These are phyloP conservation scores for Paramecium sonneborni DNA, from an alignment of 73 alveolate genomes.

Conservation along the genomic window DNA sequence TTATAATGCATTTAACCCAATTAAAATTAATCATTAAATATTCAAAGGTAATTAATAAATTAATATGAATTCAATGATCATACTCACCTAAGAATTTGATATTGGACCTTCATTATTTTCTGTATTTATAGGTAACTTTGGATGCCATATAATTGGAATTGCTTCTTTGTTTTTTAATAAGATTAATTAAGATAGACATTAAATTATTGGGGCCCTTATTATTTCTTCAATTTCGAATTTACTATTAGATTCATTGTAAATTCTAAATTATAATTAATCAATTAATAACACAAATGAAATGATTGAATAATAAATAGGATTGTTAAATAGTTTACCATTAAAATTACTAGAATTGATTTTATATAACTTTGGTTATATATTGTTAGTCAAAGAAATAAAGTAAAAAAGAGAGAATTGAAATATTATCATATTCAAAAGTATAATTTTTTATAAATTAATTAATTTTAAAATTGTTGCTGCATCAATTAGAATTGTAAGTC, in stretches of 20 bases:
- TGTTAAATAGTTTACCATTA: not conserved
- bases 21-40: not conserved
- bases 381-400: too few relatives aligned
- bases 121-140: not conserved
- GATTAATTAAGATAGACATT: not conserved
- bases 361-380: too few relatives aligned
- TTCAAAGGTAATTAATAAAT: not conserved
- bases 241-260: not conserved
- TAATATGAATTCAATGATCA: not conserved
- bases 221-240: not conserved
- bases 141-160: not conserved
- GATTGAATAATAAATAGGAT: not conserved
- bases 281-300: not conserved
- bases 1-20: not conserved
- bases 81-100: not conserved
- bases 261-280: not conserved
- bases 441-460: slow-evolving; percentile 5
- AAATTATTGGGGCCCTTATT: not conserved
- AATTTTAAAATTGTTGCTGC: not conserved
- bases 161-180: not conserved
- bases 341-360: not conserved
- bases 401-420: not conserved
- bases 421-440: not conserved
- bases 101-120: slow-evolving; percentile 17
- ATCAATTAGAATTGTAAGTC: not conserved